phyloP scores from a whole-genome alignment of 176 grass and related monocot genomes.

The Secale cereale region DNA sequence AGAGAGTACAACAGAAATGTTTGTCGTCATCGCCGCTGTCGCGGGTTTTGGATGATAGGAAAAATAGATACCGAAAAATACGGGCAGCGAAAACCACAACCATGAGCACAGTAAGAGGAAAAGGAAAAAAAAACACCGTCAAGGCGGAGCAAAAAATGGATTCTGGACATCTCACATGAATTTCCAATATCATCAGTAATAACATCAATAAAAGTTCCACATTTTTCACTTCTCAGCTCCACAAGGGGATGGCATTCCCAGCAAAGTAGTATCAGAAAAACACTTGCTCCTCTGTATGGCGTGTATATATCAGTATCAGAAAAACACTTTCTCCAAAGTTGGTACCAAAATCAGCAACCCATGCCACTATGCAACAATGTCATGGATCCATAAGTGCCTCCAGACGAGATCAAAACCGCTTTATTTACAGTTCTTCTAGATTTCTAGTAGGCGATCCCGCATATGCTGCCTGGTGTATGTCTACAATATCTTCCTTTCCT shows the following conservation, averaged over 20 bases:
- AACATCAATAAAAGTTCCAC: not conserved
- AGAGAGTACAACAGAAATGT: no score
- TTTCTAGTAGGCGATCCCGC: conserved; percentile 16
- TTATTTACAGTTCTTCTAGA: conserved; percentile 43
- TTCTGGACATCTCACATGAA: not conserved
- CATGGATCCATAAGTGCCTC: not conserved
- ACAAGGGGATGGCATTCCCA: not conserved
- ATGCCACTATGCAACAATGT: no score
- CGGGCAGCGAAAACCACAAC: not conserved
- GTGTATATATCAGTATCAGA: not conserved
- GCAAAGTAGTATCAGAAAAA: not conserved
- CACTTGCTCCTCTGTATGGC: not conserved
- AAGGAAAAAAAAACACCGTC: not conserved
- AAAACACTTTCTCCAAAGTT: not conserved
- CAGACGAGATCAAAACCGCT: conserved; percentile 28
- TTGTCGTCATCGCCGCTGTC: no score
- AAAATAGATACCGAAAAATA: not conserved
- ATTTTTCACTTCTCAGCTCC: not conserved
- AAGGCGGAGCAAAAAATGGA: not conserved
- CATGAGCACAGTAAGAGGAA: not conserved
- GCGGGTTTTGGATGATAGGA: not conserved
- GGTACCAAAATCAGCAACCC: not conserved
- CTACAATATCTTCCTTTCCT: conserved; percentile 78
- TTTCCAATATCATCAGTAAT: not conserved
- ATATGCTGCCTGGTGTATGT: not conserved